Percentiles rank a stretch among this genome's conserved stretches.
phyloP scores from a whole-genome alignment of 2,329 filamentous ascomycete species.

The Ascocoryne sarcoides region DNA sequence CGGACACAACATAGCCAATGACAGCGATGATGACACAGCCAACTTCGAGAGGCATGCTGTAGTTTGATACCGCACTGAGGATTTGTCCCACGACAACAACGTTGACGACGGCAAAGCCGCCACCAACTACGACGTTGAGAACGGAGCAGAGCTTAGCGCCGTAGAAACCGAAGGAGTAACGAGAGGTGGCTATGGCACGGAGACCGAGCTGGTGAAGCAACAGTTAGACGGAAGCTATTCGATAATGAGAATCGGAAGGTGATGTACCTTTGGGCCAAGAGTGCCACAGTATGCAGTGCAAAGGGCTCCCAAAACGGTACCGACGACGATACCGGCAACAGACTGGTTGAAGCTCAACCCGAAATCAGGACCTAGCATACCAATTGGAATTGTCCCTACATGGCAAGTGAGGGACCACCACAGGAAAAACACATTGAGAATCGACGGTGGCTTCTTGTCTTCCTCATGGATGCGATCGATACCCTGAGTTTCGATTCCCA shows the following conservation, averaged over 20 bases:
- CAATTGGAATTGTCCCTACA: constrained; percentile 32
- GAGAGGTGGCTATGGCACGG: constrained; percentile 35
- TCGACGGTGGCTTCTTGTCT: constrained; percentile 34
- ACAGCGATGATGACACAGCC: constrained; percentile 25
- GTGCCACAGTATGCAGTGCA: constrained; percentile 34
- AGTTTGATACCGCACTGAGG: constrained; percentile 27
- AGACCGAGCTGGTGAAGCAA: constrained; percentile 26
- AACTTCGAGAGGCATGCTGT: constrained; percentile 34
- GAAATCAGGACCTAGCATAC: constrained; percentile 39
- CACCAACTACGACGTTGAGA: constrained; percentile 38
- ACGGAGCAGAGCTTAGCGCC: constrained; percentile 39
- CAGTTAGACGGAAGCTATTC: constrained; percentile 1
- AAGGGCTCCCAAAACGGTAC: constrained; percentile 33
- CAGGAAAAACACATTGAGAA: constrained; percentile 34
- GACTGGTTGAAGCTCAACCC: constrained; percentile 37
- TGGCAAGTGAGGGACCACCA: constrained; percentile 38
- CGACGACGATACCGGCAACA: constrained; percentile 33
- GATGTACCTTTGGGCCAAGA: constrained; percentile 32
- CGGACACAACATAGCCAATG: constrained; percentile 22
- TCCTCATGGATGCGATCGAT: constrained; percentile 39
- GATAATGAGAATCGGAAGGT: not conserved
- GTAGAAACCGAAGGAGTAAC: constrained; percentile 42
- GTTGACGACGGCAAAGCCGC: constrained; percentile 34
- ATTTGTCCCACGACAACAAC: constrained; percentile 36
- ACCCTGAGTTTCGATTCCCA: constrained; percentile 39